phyloP scores from a whole-genome alignment of 192 early-diverging fungal genomes.

The Entophlyctis luteolus region DNA sequence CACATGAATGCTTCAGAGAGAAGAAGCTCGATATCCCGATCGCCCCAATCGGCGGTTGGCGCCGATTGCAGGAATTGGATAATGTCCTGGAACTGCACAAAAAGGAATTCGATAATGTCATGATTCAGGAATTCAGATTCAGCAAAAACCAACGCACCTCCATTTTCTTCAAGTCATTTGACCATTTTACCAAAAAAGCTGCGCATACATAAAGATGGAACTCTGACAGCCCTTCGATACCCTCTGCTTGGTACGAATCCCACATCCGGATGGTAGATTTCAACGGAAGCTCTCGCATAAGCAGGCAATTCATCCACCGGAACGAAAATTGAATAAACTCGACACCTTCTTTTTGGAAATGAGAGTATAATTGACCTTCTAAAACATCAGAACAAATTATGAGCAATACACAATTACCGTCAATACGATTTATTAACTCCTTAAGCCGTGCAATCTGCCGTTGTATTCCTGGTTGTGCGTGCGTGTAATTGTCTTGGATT shows the following conservation, averaged over 20 bases:
- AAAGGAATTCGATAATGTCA: background rate
- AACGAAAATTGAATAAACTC: slow-evolving; percentile 99
- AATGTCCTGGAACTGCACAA: slow-evolving; percentile 56
- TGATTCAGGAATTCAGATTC: slow-evolving; percentile 28
- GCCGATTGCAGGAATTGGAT: slow-evolving; percentile 90
- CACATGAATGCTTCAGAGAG: slow-evolving; percentile 95
- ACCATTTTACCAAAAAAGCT: slow-evolving; percentile 95
- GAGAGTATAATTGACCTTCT: slow-evolving; percentile 69
- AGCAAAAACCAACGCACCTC: slow-evolving; percentile 68
- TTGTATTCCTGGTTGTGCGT: slow-evolving; percentile 94
- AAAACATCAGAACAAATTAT: background rate
- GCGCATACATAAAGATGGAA: slow-evolving; percentile 99
- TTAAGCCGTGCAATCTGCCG: slow-evolving; percentile 82
- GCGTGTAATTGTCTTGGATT: slow-evolving; percentile 98
- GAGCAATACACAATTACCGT: slow-evolving; percentile 51
- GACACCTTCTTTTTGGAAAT: slow-evolving; percentile 82
- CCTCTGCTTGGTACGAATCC: slow-evolving; percentile 95
- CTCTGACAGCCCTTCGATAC: slow-evolving; percentile 85
- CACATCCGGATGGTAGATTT: slow-evolving; percentile 92
- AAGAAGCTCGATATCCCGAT: slow-evolving; percentile 90
- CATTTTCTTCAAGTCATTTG: slow-evolving; percentile 74
- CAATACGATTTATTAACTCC: slow-evolving; percentile 88
- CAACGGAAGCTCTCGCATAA: slow-evolving; percentile 93
- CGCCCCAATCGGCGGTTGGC: slow-evolving; percentile 81
- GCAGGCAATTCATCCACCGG: slow-evolving; percentile 98